A percentile compares a stretch with the other conserved stretches of the same genome.
Conservation (phyloP, 148 eudicot genomes). For the Rhododendron griersonianum region DNA sequence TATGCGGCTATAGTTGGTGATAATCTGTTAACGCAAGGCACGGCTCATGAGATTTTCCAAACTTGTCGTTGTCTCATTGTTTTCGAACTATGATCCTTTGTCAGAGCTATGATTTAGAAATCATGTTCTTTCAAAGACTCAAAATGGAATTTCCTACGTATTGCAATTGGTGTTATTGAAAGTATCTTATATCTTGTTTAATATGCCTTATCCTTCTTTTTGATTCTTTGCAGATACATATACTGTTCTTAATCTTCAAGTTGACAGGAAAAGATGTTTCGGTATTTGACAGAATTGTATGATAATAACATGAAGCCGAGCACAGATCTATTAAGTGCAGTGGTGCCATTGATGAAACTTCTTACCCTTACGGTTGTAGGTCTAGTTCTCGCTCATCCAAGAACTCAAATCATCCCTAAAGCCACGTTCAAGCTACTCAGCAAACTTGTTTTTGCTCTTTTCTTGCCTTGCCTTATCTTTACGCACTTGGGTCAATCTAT, state of each 20-base stretch:
- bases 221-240: constrained; percentile 5
- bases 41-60: background rate
- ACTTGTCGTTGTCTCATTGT: background rate
- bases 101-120: background rate
- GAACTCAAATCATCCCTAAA: constrained; percentile 44
- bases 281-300: constrained; percentile 17
- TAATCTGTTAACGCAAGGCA: background rate
- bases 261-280: constrained; percentile 21
- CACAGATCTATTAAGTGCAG: constrained; percentile 41
- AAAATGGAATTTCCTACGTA: background rate
- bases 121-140: background rate
- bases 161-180: background rate
- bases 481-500: constrained; percentile 55
- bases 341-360: constrained; percentile 55
- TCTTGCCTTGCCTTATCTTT: constrained; percentile 62
- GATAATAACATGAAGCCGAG: constrained; percentile 27
- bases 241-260: constrained; percentile 6
- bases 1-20: background rate
- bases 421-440: constrained; percentile 59
- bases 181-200: background rate
- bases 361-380: constrained; percentile 43
- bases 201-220: background rate
- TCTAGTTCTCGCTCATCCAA: constrained; percentile 38
- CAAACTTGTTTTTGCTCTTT: constrained; percentile 69
- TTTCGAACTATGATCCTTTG: too few relatives aligned